Base-by-base conservation (phyloP, 2,329 filamentous ascomycete genomes). In the Colletotrichum phormii region DNA sequence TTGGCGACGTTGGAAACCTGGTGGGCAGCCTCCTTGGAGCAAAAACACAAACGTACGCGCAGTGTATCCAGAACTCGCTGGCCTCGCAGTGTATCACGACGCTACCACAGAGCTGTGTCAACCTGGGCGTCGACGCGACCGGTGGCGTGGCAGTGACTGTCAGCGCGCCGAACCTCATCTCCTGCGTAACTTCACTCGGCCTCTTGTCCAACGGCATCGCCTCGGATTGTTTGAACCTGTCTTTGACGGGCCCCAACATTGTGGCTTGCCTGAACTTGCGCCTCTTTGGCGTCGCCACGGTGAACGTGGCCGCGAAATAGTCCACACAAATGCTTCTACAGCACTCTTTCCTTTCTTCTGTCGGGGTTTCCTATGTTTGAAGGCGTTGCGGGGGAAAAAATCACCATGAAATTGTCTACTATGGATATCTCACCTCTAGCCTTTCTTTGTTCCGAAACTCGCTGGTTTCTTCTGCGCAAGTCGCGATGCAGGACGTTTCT, bases 231-330 rank as follows among this genome's bases (percentile, higher is more conserved):
- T 67, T 72, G 22, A 68, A 69, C 26, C 13, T 62, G 9, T 24
- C 42, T 4, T 69, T 22, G 59, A 29, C 29, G 33, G 49, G 49
- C 15, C 13, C 29, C 5, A 67, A n/a, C 59, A 60, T 72, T 18
- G 66, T 64, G 13, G 26, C 37, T 5, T 72, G 70, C 22, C 12
- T 72, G 51, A 72, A 72, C 46, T 9, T 72, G 15, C 62, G 70
- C 22, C 26, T 72, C n/a, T 72, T 72, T 55, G 70, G 70, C 18
- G 1, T 72, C 24, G 70, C 66, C 24, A n/a, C 13, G 9, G 70
- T 70, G 5, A 70, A 42, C 12, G 70, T 46, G 13, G 29, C 42
- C 31, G 57, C 46, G 8, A 13, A 22, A 49, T 60, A 55, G 53
- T 54, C 35, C 8, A 24, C 26, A 15, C 13, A 29, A 18, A 55